A percentile compares a stretch with the other conserved stretches of the same genome.
Evolutionary conservation across 257 asterid species (phyloP).

Genomic region (Rubia yunnanensis): DNA sequence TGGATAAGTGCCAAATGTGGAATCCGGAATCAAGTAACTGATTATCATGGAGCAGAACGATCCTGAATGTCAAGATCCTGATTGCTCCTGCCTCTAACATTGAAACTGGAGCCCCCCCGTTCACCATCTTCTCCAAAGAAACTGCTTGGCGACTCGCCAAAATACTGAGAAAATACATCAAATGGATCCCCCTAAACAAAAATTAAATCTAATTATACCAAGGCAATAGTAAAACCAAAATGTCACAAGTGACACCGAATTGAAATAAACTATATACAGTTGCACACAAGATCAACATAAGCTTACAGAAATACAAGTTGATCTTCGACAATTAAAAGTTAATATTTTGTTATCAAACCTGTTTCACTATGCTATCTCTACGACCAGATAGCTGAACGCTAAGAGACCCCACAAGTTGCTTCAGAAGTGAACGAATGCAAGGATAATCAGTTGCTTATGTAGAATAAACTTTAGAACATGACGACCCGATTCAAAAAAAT

Average conservation of each 20-base stretch:
- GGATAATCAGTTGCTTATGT: constrained; percentile 89
- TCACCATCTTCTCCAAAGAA: constrained; percentile 61
- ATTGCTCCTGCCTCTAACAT: constrained; percentile 36
- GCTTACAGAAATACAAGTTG: too few species aligned
- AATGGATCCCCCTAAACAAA: constrained; percentile 72
- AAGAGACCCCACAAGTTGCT: constrained; percentile 83
- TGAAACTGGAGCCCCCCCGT: constrained; percentile 46
- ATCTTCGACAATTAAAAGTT: not conserved
- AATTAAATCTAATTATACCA: constrained; percentile 4
- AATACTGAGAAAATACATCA: constrained; percentile 63
- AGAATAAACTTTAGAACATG: constrained; percentile 6
- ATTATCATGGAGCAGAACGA: constrained; percentile 9
- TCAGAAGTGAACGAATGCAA: constrained; percentile 81
- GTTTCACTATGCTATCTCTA: constrained; percentile 94
- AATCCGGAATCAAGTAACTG: not conserved
- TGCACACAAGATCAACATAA: too few species aligned
- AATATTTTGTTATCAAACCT: constrained; percentile 35
- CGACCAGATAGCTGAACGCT: constrained; percentile 90
- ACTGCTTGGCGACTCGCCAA: constrained; percentile 55
- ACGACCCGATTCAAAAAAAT: not conserved
- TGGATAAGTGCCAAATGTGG: too few species aligned
- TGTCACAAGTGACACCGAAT: too few species aligned
- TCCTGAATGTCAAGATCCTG: constrained; percentile 83
- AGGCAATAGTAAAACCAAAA: not conserved
- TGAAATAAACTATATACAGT: too few species aligned